Evolutionary conservation across 768 basidiomycete species (phyloP).

Genomic region (Coprinellus aureogranulatus): DNA sequence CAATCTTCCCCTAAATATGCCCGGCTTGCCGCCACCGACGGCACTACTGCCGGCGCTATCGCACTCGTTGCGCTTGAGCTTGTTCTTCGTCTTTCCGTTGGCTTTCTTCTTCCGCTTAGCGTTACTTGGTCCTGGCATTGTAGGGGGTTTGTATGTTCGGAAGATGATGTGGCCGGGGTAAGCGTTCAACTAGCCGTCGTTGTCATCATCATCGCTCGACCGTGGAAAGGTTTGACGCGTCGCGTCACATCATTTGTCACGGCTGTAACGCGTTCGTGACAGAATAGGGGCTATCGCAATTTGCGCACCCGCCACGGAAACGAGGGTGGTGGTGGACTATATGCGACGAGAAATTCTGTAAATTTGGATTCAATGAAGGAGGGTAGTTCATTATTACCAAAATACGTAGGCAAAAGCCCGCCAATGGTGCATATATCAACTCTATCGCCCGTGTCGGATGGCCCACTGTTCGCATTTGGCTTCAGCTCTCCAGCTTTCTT

Average conservation of each 20-base stretch:
- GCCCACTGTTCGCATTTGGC: too few relatives aligned
- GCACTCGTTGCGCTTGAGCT: background rate
- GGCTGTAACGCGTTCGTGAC: conserved; percentile 3
- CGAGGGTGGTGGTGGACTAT: too few relatives aligned
- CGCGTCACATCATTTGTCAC: conserved; percentile 5
- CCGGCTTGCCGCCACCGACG: background rate
- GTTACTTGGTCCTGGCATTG: conserved; percentile 67
- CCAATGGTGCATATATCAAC: too few relatives aligned
- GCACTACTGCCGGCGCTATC: background rate
- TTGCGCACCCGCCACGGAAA: too few relatives aligned
- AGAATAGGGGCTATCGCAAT: background rate
- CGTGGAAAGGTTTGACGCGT: conserved; percentile 6
- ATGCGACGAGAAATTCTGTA: too few relatives aligned
- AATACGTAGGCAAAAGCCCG: too few relatives aligned
- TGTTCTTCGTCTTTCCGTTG: conserved; percentile 12
- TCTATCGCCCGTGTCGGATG: too few relatives aligned
- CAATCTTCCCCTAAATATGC: background rate
- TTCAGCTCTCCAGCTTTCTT: too few relatives aligned
- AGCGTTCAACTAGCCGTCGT: background rate
- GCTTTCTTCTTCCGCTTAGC: conserved; percentile 32
- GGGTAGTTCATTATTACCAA: too few relatives aligned
- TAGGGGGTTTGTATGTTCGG: background rate
- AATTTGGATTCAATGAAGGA: too few relatives aligned
- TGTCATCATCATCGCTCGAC: conserved; percentile 1
- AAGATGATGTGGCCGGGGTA: background rate